A percentile compares a stretch with the other conserved stretches of the same genome.
These are phyloP conservation scores for Marasmius fiardii DNA, from an alignment of 1,284 basidiomycete genomes.

Conservation along the genomic window DNA sequence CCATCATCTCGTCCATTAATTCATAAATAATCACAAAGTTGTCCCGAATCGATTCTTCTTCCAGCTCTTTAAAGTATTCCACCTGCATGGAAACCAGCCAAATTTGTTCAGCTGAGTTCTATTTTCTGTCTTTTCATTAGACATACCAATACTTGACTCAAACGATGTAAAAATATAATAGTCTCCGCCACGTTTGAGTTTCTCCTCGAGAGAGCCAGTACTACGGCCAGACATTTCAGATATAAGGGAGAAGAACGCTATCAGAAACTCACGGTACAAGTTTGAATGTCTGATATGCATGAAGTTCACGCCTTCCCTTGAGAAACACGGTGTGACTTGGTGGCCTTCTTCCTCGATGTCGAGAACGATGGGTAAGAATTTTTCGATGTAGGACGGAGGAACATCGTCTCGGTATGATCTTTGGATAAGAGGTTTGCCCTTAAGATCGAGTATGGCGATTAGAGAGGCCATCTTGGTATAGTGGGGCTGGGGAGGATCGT, in stretches of 20 bases:
- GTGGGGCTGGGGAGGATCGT: neutral
- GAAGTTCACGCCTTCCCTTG: conserved; percentile 92
- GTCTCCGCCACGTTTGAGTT: conserved; percentile 97
- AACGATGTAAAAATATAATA: conserved; percentile 94
- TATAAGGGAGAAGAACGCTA: neutral
- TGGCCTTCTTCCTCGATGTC: conserved; percentile 98
- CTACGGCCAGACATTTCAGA: conserved; percentile 35
- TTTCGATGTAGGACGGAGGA: conserved; percentile 83
- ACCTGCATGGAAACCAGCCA: conserved; percentile 29
- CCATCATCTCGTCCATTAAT: conserved; percentile 99
- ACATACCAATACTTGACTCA: conserved; percentile 72
- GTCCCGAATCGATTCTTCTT: conserved; percentile 98
- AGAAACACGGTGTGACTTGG: conserved; percentile 94
- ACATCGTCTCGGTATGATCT: conserved; percentile 98
- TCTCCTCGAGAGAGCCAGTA: conserved; percentile 92
- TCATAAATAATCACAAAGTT: conserved; percentile 99
- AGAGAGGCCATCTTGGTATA: conserved; percentile 52
- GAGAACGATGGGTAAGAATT: conserved; percentile 91
- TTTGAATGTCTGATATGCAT: conserved; percentile 99
- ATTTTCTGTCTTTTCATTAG: neutral
- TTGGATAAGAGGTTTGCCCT: conserved; percentile 98
- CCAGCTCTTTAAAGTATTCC: conserved; percentile 99
- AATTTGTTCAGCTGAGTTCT: neutral
- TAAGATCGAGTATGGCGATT: conserved; percentile 96
- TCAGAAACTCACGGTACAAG: conserved; percentile 76